These are phyloP conservation scores for button mushroom (Agaricus bisporus) DNA, from an alignment of 768 basidiomycete genomes.

Conservation along the genomic window DNA sequence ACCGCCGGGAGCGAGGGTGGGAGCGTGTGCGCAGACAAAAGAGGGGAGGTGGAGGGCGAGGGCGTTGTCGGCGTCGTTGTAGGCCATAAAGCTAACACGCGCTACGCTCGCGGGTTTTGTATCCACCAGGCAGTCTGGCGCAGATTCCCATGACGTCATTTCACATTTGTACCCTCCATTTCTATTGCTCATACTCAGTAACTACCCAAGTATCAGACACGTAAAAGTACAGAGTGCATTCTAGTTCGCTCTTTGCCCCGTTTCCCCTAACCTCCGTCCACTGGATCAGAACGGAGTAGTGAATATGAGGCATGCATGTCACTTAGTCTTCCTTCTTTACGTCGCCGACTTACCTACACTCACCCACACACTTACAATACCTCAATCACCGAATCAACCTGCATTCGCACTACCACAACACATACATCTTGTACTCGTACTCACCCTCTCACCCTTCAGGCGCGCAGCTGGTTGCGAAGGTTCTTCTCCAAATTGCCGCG, in stretches of 20 bases:
- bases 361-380: neutral
- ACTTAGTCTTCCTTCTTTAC: slow-evolving; percentile 6
- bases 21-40: slow-evolving; percentile 52
- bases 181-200: neutral
- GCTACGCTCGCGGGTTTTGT: no score
- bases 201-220: no score
- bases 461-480: slow-evolving; percentile 77
- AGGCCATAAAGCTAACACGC: no score
- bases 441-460: slow-evolving; percentile 33
- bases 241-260: slow-evolving; percentile 40
- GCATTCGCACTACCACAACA: neutral
- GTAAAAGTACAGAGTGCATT: no score
- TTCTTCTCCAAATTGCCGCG: slow-evolving; percentile 84
- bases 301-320: slow-evolving; percentile 58
- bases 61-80: slow-evolving; percentile 13
- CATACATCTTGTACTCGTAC: neutral
- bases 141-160: slow-evolving; percentile 8
- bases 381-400: neutral
- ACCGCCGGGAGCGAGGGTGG: slow-evolving; percentile 62
- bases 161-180: neutral
- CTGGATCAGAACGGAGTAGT: slow-evolving; percentile 56
- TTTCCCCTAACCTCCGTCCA: slow-evolving; percentile 75
- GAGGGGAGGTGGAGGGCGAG: slow-evolving; percentile 48
- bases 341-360: slow-evolving; percentile 1
- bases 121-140: neutral